Evolutionary conservation across 2,329 filamentous ascomycete genomes (phyloP).

Genomic region (Penicillium sp.): DNA sequence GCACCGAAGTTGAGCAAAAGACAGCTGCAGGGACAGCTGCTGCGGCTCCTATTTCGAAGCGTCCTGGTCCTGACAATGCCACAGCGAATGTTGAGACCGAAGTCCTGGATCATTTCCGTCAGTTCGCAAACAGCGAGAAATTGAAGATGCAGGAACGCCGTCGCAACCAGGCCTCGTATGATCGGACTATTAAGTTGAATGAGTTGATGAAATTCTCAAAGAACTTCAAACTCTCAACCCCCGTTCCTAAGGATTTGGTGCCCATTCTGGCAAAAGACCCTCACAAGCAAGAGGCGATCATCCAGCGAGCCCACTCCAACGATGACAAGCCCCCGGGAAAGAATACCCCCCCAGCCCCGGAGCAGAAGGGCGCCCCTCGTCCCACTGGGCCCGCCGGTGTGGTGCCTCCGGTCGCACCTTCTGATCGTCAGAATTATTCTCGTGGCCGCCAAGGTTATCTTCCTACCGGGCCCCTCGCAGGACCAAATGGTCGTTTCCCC

Average conservation of each 20-base stretch:
- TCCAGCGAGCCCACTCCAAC: conserved; percentile 79
- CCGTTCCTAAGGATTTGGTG: conserved; percentile 86
- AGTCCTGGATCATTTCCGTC: conserved; percentile 61
- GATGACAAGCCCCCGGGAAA: conserved; percentile 55
- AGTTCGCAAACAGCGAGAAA: conserved; percentile 63
- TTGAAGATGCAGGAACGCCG: conserved; percentile 57
- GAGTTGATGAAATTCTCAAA: conserved; percentile 93
- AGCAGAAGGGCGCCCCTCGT: conserved; percentile 54
- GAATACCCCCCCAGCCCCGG: conserved; percentile 41
- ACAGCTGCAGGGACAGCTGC: conserved; percentile 33
- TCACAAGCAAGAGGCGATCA: conserved; percentile 88
- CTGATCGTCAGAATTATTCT: conserved; percentile 49
- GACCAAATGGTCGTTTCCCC: conserved; percentile 39
- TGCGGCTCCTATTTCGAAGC: conserved; percentile 46
- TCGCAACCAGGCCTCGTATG: conserved; percentile 58
- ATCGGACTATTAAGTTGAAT: conserved; percentile 88
- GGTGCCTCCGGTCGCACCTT: conserved; percentile 36
- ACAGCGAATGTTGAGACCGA: conserved; percentile 61
- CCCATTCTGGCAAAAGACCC: conserved; percentile 96
- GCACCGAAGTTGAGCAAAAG: conserved; percentile 29
- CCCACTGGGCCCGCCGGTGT: conserved; percentile 44
- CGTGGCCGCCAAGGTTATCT: conserved; percentile 48
- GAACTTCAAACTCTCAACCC: conserved; percentile 90
- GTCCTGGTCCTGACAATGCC: conserved; percentile 50
- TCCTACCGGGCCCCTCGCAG: conserved; percentile 48